Percentiles rank a stretch among this genome's conserved stretches.
phyloP scores from a whole-genome alignment of 2,329 filamentous ascomycete genomes.

The Waltergamsia citrina region DNA sequence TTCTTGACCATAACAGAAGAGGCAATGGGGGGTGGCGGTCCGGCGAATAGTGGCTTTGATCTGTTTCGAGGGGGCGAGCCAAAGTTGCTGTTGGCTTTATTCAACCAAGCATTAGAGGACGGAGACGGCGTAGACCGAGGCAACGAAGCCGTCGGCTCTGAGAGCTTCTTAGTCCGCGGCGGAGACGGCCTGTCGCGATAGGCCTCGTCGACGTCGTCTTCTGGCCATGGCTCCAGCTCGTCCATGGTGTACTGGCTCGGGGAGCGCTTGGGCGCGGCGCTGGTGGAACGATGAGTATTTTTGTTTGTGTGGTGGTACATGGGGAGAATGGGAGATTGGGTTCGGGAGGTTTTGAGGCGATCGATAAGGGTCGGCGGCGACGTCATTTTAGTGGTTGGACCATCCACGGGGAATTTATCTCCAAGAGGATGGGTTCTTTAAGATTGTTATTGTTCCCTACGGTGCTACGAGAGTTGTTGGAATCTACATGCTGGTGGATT shows the following conservation, averaged over 20 bases:
- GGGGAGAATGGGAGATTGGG: constrained; percentile 7
- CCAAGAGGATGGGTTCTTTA: too few species aligned
- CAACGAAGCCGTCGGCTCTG: not conserved
- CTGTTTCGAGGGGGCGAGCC: constrained; percentile 21
- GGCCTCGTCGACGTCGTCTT: constrained; percentile 11
- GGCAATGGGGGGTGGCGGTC: constrained; percentile 42
- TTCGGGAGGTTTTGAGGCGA: constrained; percentile 13
- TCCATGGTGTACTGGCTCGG: constrained; percentile 25
- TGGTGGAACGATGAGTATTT: too few species aligned
- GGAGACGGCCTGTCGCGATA: not conserved
- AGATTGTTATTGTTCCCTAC: too few species aligned
- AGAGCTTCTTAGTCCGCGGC: not conserved
- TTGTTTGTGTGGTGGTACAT: not conserved
- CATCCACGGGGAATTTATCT: too few species aligned
- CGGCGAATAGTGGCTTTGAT: constrained; percentile 28
- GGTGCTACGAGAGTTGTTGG: not conserved
- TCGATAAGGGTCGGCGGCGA: constrained; percentile 16
- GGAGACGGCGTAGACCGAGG: constrained; percentile 5
- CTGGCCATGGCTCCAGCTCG: constrained; percentile 25
- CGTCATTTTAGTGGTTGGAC: constrained; percentile 13
- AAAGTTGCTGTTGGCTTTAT: constrained; percentile 13
- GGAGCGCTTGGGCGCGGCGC: not conserved
- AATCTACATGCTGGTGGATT: too few species aligned
- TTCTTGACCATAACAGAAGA: constrained; percentile 23
- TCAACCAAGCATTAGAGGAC: constrained; percentile 10